Evolutionary conservation across 495 filamentous ascomycete species (phyloP), one percentile per base, ranked within the genome.

Genomic region (Neurospora hispaniola): DNA sequence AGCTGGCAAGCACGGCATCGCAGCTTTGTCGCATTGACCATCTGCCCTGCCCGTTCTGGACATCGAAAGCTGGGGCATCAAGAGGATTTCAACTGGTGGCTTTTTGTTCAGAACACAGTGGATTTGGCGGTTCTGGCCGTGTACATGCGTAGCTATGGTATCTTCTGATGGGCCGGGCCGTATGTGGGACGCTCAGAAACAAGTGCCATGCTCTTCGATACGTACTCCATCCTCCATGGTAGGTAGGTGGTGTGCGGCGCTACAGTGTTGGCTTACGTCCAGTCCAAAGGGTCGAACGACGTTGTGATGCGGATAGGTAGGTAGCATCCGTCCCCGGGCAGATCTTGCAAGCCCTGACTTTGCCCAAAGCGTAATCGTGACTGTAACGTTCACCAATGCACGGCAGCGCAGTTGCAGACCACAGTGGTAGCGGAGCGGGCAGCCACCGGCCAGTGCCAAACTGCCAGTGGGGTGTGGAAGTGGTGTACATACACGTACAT

Each of bases 261-360:
- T 35, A 66, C 14, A 66, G 54, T 66, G 16, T 66, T 66, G 54
- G 54, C 27, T 18, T 35, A 8, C 54, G 54, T 66, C 54, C 54
- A 66, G 54, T 66, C 54, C 27, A 16, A 31, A 66, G 54, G 31
- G 27, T 35, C 54, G 54, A 35, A 66, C 54, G 54, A 66, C 75
- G 73, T 75, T 74, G 75, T 68, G 59, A 73, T 27, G 69, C 71
- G 23, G 75, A 62, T 66, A 71, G 43, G 48, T 31, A 75, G 59
- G 78, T 79, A 73, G 73, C 75, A 79, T 75, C 73, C 71, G 75
- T 62, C 68, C 70, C 42, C 73, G 76, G 73, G 75, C 79, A 78
- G 80, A 81, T 81, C 79, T 79, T 74, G 48, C 73, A 73, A 75
- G 77, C 74, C 78, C 78, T 80, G 79, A 80, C 78, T 81, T 79